Evolutionary conservation across 176 grass and related monocot genomes (phyloP).

Genomic region (barley (Hordeum vulgare)): DNA sequence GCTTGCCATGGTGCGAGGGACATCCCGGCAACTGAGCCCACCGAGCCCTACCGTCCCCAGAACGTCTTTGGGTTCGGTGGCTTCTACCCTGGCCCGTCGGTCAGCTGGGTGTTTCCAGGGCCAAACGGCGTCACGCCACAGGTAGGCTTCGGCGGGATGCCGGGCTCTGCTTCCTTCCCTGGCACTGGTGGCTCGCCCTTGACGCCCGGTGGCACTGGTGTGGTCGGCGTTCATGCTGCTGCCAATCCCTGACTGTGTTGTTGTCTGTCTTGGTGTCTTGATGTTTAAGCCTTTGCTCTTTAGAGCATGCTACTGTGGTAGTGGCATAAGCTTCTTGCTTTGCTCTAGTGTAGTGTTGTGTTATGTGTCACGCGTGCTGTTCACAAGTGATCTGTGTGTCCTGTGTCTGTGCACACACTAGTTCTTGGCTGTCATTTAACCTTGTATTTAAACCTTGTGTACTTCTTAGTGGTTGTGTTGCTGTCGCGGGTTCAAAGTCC

Average conservation of each 20-base stretch:
- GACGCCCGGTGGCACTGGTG: neutral
- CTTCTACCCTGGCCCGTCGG: constrained; percentile 33
- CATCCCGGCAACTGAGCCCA: constrained; percentile 22
- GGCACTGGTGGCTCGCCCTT: constrained; percentile 7
- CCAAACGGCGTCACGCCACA: constrained; percentile 34
- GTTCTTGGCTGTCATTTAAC: neutral
- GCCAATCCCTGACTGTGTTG: constrained; percentile 16
- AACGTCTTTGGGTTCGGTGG: constrained; percentile 48
- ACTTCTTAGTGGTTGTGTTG: neutral
- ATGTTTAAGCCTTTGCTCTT: neutral
- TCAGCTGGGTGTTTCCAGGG: constrained; percentile 42
- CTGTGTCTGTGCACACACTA: neutral
- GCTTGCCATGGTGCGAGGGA: constrained; percentile 24
- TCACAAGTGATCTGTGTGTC: neutral
- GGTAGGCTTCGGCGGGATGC: constrained; percentile 30
- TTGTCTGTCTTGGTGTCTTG: neutral
- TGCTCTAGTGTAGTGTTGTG: neutral
- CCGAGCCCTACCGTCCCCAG: constrained; percentile 30
- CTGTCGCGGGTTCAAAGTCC: neutral
- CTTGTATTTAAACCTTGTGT: neutral
- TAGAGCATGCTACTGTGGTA: neutral
- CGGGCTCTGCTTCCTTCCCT: constrained; percentile 28
- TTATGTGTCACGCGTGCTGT: neutral
- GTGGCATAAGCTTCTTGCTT: neutral
- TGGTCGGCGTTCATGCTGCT: constrained; percentile 20